These are phyloP conservation scores for Spinellus fusiger DNA, from an alignment of 192 early-diverging fungal genomes.

Conservation along the genomic window DNA sequence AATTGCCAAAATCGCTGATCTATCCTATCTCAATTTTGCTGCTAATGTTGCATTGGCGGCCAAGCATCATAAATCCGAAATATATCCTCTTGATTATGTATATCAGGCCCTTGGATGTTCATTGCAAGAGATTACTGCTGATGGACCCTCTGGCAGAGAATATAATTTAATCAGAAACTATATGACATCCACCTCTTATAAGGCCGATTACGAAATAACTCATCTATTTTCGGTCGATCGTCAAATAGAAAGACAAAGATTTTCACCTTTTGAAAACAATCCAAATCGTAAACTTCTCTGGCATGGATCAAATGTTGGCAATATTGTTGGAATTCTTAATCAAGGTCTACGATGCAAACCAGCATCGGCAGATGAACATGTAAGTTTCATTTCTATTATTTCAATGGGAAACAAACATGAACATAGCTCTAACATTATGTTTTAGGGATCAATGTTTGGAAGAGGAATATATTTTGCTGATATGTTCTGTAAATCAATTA, in stretches of 20 bases:
- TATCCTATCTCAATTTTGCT: slow-evolving; percentile 24
- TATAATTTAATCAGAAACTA: slow-evolving; percentile 21
- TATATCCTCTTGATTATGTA: slow-evolving; percentile 28
- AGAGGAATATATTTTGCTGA: slow-evolving; percentile 85
- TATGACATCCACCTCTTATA: slow-evolving; percentile 9
- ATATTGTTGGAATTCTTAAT: slow-evolving; percentile 47
- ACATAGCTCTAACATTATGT: neutral
- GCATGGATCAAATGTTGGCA: slow-evolving; percentile 74
- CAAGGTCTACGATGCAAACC: slow-evolving; percentile 29
- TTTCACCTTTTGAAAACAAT: slow-evolving; percentile 35
- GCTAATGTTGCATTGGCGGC: slow-evolving; percentile 29
- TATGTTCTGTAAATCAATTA: slow-evolving; percentile 67
- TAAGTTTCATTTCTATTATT: slow-evolving; percentile 7
- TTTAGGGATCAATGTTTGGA: slow-evolving; percentile 67
- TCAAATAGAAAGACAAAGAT: slow-evolving; percentile 51
- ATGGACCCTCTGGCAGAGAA: neutral
- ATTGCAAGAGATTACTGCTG: slow-evolving; percentile 6
- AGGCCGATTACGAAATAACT: slow-evolving; percentile 28
- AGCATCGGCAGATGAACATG: slow-evolving; percentile 6
- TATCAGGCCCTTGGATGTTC: slow-evolving; percentile 22
- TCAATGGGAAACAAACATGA: neutral
- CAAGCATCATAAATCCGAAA: slow-evolving; percentile 9
- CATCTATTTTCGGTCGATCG: slow-evolving; percentile 54
- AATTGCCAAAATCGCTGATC: slow-evolving; percentile 6
- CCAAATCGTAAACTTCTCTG: slow-evolving; percentile 69